A percentile compares a stretch with the other conserved stretches of the same genome.
Conservation (phyloP, 106 monocot genomes). For the Dactylorhiza incarnata region DNA sequence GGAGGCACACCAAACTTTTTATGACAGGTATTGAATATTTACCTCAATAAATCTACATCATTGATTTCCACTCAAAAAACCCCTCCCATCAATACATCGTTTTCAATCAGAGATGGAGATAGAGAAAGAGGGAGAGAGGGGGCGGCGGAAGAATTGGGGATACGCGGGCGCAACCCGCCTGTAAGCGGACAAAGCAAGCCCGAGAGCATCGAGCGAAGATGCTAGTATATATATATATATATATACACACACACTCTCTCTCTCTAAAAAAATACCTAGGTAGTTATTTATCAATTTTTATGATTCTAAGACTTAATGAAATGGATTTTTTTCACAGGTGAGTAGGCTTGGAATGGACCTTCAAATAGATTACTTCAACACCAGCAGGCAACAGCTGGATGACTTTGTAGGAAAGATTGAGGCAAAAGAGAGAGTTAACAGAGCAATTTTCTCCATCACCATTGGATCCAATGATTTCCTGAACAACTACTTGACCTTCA, state of each 20-base stretch:
- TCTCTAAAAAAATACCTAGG: neutral
- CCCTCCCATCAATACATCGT: too few relatives aligned
- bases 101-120: too few relatives aligned
- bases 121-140: too few relatives aligned
- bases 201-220: too few relatives aligned
- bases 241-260: neutral
- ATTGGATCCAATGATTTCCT: slow-evolving; percentile 80
- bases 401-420: slow-evolving; percentile 3
- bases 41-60: too few relatives aligned
- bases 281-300: neutral
- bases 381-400: slow-evolving; percentile 3
- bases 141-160: too few relatives aligned
- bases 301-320: neutral
- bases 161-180: too few relatives aligned
- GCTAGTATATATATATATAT: neutral
- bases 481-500: slow-evolving; percentile 67
- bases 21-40: too few relatives aligned
- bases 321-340: neutral
- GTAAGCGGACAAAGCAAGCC: too few relatives aligned
- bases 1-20: too few relatives aligned
- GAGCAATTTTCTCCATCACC: slow-evolving; percentile 39
- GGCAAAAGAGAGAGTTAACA: neutral
- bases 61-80: too few relatives aligned
- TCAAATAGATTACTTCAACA: slow-evolving; percentile 10
- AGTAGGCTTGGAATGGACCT: slow-evolving; percentile 10